Percentiles rank a stretch among this genome's conserved stretches.
phyloP scores from a whole-genome alignment of 345 rosid species.

The Combretum micranthum region DNA sequence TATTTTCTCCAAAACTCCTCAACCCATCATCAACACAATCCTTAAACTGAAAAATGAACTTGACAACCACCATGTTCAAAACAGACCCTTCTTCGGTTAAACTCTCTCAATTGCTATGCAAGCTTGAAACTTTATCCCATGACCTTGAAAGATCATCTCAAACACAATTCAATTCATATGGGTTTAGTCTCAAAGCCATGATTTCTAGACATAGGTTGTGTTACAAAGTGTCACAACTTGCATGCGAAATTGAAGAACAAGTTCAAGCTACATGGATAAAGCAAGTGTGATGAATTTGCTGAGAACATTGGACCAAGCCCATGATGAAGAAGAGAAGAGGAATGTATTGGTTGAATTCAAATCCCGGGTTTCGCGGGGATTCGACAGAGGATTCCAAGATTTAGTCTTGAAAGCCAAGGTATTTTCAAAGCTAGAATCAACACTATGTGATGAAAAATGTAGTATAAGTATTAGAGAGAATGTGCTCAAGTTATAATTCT shows the following conservation, averaged over 20 bases:
- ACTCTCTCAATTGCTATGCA: slow-evolving; percentile 22
- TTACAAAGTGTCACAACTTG: slow-evolving; percentile 34
- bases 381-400: slow-evolving; percentile 44
- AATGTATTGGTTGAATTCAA: slow-evolving; percentile 30
- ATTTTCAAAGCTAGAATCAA: slow-evolving; percentile 30
- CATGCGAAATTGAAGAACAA: slow-evolving; percentile 22
- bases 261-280: slow-evolving; percentile 27
- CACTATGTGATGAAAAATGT: slow-evolving; percentile 24
- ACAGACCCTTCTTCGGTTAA: slow-evolving; percentile 18
- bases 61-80: slow-evolving; percentile 6
- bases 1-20: slow-evolving; percentile 15
- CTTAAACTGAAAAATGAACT: slow-evolving; percentile 17
- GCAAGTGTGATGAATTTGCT: slow-evolving; percentile 26
- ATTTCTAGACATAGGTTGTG: slow-evolving; percentile 31
- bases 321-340: slow-evolving; percentile 20
- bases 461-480: slow-evolving; percentile 20
- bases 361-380: slow-evolving; percentile 32
- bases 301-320: slow-evolving; percentile 14
- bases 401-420: slow-evolving; percentile 36
- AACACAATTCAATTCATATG: neutral
- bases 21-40: slow-evolving; percentile 15
- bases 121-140: slow-evolving; percentile 28
- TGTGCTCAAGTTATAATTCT: slow-evolving; percentile 24
- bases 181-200: slow-evolving; percentile 20
- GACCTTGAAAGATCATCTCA: slow-evolving; percentile 17